Percentiles rank a stretch among this genome's conserved stretches.
Evolutionary conservation across 108 stramenopile species (phyloP).

Genomic region (Epipyxis sp.): DNA sequence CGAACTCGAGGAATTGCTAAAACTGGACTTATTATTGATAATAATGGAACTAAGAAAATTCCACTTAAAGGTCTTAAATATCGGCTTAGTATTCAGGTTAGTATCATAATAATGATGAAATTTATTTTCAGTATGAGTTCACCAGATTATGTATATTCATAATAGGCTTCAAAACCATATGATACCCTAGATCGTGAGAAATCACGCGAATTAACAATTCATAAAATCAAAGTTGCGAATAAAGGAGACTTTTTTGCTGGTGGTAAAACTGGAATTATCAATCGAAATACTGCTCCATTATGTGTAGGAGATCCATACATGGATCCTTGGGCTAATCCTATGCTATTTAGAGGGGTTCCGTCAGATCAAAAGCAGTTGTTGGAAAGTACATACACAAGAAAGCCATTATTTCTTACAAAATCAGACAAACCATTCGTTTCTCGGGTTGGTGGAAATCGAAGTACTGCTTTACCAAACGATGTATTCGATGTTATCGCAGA

Average conservation of each 20-base stretch:
- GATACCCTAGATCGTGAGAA: constrained; percentile 35
- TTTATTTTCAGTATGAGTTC: neutral
- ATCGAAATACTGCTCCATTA: neutral
- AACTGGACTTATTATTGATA: constrained; percentile 37
- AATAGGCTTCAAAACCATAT: constrained; percentile 49
- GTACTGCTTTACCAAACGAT: constrained; percentile 47
- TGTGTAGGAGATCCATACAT: constrained; percentile 33
- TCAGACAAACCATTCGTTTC: constrained; percentile 48
- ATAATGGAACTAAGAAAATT: constrained; percentile 48
- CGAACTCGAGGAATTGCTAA: constrained; percentile 36
- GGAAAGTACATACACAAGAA: constrained; percentile 30
- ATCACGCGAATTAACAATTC: neutral
- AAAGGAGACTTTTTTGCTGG: constrained; percentile 14
- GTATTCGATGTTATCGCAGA: constrained; percentile 53
- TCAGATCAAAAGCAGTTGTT: constrained; percentile 35
- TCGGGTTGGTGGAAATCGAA: constrained; percentile 51
- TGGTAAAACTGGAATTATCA: constrained; percentile 6
- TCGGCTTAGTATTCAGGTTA: constrained; percentile 46
- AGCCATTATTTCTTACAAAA: neutral
- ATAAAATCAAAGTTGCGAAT: neutral
- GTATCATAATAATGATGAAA: too few relatives aligned
- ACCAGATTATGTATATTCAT: too few relatives aligned
- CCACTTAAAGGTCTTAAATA: constrained; percentile 33
- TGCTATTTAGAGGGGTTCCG: constrained; percentile 50
- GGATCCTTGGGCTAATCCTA: constrained; percentile 56